Percentiles rank a stretch among this genome's conserved stretches.
Evolutionary conservation across 2,329 filamentous ascomycete species (phyloP).

Genomic region (Setomelanomma holmii): DNA sequence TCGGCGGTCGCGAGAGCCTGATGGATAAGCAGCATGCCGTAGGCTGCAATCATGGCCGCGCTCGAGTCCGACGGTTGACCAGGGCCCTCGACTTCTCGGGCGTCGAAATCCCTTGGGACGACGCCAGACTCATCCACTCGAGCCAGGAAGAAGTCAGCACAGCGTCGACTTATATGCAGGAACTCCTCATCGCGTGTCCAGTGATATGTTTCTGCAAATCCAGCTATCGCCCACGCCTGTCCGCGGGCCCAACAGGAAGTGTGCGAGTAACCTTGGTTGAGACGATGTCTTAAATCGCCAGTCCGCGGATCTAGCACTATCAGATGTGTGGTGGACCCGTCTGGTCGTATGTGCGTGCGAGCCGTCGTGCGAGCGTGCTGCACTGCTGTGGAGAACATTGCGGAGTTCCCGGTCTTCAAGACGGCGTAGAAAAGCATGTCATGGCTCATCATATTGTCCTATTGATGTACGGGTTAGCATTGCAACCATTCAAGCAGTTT

Average conservation of each 20-base stretch:
- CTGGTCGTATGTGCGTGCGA: conserved; percentile 49
- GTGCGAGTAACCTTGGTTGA: conserved; percentile 52
- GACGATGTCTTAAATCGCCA: conserved; percentile 38
- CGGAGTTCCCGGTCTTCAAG: conserved; percentile 36
- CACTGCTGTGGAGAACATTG: conserved; percentile 45
- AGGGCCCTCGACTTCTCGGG: conserved; percentile 33
- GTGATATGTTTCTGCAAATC: conserved; percentile 49
- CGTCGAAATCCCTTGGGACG: conserved; percentile 58
- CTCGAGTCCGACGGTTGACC: conserved; percentile 47
- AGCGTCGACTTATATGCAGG: conserved; percentile 42
- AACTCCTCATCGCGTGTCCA: conserved; percentile 50
- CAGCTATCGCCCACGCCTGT: conserved; percentile 54
- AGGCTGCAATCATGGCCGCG: conserved; percentile 48
- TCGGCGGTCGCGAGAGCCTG: conserved; percentile 19
- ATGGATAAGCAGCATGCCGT: conserved; percentile 51
- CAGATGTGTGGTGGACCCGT: conserved; percentile 31
- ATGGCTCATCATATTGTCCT: conserved; percentile 42
- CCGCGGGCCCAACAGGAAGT: conserved; percentile 52
- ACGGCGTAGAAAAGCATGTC: conserved; percentile 54
- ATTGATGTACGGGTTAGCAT: neutral
- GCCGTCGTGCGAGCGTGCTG: conserved; percentile 51
- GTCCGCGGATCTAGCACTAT: conserved; percentile 2
- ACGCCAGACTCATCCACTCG: conserved; percentile 44
- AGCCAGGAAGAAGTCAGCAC: conserved; percentile 50
- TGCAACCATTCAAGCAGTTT: neutral